A percentile compares a stretch with the other conserved stretches of the same genome.
Conservation (phyloP, 176 grass and related monocot species). For the Alopecurus myosuroides region DNA sequence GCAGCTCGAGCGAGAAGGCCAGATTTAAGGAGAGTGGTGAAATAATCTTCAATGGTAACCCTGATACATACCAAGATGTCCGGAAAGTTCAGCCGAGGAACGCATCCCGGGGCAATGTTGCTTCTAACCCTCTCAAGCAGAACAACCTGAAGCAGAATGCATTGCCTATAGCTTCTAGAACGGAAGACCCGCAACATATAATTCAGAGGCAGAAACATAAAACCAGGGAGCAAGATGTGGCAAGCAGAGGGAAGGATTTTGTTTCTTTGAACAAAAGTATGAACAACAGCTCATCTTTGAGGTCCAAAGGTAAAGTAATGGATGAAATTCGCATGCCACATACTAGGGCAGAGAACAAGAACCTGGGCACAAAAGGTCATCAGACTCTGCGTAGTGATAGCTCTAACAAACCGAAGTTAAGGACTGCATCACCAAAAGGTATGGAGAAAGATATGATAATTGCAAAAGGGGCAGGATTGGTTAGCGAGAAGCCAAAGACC, state of each 20-base stretch:
- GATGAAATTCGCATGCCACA: constrained; percentile 24
- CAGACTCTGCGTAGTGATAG: not conserved
- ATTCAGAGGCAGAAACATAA: constrained; percentile 27
- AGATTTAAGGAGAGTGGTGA: not conserved
- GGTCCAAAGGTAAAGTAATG: constrained; percentile 35
- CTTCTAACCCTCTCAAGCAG: constrained; percentile 38
- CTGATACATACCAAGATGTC: constrained; percentile 24
- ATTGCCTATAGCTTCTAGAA: constrained; percentile 9
- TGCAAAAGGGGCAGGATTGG: constrained; percentile 39
- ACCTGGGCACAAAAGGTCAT: constrained; percentile 22
- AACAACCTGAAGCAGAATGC: constrained; percentile 72
- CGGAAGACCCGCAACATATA: not conserved
- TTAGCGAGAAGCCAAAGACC: constrained; percentile 38
- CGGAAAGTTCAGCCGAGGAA: constrained; percentile 10
- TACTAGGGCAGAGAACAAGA: constrained; percentile 16
- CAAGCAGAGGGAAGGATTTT: constrained; percentile 24
- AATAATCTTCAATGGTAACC: not conserved
- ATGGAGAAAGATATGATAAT: constrained; percentile 43
- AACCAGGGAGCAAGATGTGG: constrained; percentile 11
- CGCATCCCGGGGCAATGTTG: constrained; percentile 5
- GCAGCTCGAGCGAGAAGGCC: constrained; percentile 25
- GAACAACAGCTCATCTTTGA: constrained; percentile 29
- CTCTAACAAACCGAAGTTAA: constrained; percentile 22
- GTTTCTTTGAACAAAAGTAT: constrained; percentile 44
- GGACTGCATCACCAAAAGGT: constrained; percentile 10